Evolutionary conservation across 257 asterid species (phyloP).

Genomic region (Galeopsis tetrahit): DNA sequence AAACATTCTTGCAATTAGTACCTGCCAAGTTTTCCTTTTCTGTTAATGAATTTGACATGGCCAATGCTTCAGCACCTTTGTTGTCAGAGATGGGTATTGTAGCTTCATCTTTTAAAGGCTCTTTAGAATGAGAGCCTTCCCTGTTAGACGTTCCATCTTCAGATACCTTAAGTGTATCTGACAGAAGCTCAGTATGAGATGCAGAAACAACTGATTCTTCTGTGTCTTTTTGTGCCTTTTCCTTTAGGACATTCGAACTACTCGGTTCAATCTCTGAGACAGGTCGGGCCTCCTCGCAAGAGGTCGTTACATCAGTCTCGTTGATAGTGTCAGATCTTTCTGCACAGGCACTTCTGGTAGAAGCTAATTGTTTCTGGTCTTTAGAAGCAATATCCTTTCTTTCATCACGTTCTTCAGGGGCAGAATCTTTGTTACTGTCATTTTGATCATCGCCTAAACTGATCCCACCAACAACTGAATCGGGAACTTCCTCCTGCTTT

Average conservation of each 20-base stretch:
- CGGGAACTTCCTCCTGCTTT: slow-evolving; percentile 48
- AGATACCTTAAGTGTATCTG: slow-evolving; percentile 57
- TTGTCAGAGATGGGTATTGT: slow-evolving; percentile 47
- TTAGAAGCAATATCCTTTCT: slow-evolving; percentile 43
- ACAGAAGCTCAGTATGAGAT: slow-evolving; percentile 57
- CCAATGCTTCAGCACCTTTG: slow-evolving; percentile 50
- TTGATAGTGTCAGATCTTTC: slow-evolving; percentile 48
- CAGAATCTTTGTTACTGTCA: slow-evolving; percentile 44
- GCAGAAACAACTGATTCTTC: slow-evolving; percentile 46
- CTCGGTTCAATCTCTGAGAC: slow-evolving; percentile 40
- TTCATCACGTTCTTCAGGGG: slow-evolving; percentile 42
- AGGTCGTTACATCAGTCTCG: slow-evolving; percentile 42
- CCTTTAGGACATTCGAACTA: slow-evolving; percentile 47
- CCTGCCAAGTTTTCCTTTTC: slow-evolving; percentile 56
- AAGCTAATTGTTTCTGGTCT: slow-evolving; percentile 46
- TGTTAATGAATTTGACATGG: slow-evolving; percentile 42
- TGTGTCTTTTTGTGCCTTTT: slow-evolving; percentile 43
- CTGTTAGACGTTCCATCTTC: slow-evolving; percentile 46
- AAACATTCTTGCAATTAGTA: slow-evolving; percentile 28
- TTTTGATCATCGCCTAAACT: slow-evolving; percentile 38
- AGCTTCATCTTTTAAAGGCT: slow-evolving; percentile 58
- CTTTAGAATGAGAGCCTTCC: slow-evolving; percentile 46
- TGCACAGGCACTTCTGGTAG: slow-evolving; percentile 39
- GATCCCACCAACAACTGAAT: slow-evolving; percentile 36
- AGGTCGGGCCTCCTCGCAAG: slow-evolving; percentile 42